phyloP scores from a whole-genome alignment of 306 rosid species.

The Pyrus pyrifolia region DNA sequence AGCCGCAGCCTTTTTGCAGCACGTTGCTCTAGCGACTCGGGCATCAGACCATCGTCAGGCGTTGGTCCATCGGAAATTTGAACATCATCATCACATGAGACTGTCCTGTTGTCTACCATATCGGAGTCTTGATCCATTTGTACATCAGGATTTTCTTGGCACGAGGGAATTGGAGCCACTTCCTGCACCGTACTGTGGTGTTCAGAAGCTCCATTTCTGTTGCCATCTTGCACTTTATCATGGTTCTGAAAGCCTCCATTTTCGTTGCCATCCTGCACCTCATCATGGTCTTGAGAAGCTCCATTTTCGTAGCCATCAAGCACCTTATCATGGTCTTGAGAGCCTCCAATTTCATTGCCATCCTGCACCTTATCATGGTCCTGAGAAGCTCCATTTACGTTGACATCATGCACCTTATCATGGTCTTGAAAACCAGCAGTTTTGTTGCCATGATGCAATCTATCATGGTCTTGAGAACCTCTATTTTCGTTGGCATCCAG shows the following conservation, averaged over 20 bases:
- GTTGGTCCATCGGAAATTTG: background rate
- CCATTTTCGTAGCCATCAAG: slow-evolving; percentile 7
- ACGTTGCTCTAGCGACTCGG: slow-evolving; percentile 33
- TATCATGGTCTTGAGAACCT: slow-evolving; percentile 21
- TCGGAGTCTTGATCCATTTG: slow-evolving; percentile 9
- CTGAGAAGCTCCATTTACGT: slow-evolving; percentile 8
- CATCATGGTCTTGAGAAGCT: background rate
- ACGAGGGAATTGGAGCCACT: slow-evolving; percentile 4
- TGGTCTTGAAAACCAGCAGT: slow-evolving; percentile 17
- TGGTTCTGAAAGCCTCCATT: slow-evolving; percentile 22
- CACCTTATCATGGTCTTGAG: slow-evolving; percentile 13
- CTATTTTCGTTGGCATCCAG: slow-evolving; percentile 5
- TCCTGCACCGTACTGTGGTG: slow-evolving; percentile 7
- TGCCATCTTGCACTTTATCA: slow-evolving; percentile 9
- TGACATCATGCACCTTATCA: slow-evolving; percentile 4
- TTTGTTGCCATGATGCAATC: background rate
- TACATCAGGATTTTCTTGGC: slow-evolving; percentile 20
- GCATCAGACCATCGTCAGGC: slow-evolving; percentile 13
- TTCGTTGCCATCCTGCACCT: background rate
- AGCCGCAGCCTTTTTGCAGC: slow-evolving; percentile 47
- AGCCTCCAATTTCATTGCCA: background rate
- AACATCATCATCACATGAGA: slow-evolving; percentile 20
- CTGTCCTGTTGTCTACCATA: slow-evolving; percentile 11
- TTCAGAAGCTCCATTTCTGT: slow-evolving; percentile 17
- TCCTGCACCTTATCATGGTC: slow-evolving; percentile 16